These are phyloP conservation scores for Hanseniaspora osmophila DNA, from an alignment of 805 yeast genomes.

Conservation along the genomic window DNA sequence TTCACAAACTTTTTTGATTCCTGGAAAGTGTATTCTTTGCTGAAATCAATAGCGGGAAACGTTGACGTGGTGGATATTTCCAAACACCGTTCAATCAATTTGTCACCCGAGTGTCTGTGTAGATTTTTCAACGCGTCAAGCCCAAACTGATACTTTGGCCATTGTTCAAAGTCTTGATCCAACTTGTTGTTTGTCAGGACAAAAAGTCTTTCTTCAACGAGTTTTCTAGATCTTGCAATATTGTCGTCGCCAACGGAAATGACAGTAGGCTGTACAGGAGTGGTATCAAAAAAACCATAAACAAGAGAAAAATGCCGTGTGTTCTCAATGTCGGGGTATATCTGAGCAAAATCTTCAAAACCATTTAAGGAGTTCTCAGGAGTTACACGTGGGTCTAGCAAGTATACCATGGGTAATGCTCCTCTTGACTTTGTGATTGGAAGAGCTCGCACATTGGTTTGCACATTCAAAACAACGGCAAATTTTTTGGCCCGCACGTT, in stretches of 20 bases:
- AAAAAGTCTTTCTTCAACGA: neutral
- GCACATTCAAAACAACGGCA: constrained; percentile 52
- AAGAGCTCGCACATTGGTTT: constrained; percentile 19
- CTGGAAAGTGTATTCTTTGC: neutral
- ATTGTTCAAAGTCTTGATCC: neutral
- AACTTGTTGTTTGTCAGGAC: constrained; percentile 2
- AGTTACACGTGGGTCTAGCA: constrained; percentile 16
- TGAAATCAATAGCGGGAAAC: neutral
- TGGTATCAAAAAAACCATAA: constrained; percentile 20
- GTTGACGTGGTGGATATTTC: neutral
- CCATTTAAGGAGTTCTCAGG: constrained; percentile 11
- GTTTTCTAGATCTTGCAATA: neutral
- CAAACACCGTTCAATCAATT: constrained; percentile 1
- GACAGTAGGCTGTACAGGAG: neutral
- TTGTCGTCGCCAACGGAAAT: constrained; percentile 3
- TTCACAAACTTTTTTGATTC: constrained; percentile 1
- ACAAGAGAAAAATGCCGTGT: constrained; percentile 25
- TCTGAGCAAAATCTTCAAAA: constrained; percentile 15
- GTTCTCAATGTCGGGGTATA: constrained; percentile 9
- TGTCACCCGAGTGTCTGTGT: neutral
- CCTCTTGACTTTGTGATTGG: constrained; percentile 30
- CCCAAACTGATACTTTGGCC: constrained; percentile 3
- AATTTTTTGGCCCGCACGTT: constrained; percentile 46
- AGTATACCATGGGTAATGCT: constrained; percentile 27
- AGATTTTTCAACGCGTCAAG: neutral